Conservation (phyloP, 2,329 filamentous ascomycete species). For the Talaromyces sp. region DNA sequence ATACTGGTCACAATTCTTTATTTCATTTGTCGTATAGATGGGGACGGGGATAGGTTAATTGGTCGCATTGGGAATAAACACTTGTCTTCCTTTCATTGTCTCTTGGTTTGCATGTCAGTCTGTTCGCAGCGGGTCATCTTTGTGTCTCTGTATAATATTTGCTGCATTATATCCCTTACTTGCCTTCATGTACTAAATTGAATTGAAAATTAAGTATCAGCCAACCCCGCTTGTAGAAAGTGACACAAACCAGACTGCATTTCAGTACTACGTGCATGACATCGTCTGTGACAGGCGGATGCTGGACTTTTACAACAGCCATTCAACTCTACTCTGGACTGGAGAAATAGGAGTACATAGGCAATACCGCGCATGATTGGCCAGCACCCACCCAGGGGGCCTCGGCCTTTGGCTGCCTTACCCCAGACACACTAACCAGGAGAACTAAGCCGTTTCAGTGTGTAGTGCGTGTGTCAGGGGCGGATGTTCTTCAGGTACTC, state of each 20-base stretch:
- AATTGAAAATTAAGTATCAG: not conserved
- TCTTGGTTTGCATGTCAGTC: not conserved
- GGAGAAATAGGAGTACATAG: not conserved
- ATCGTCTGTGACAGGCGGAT: not conserved
- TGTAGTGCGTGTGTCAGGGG: slow-evolving; percentile 3
- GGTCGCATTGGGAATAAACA: not conserved
- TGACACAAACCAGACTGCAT: not conserved
- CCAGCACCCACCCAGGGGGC: not conserved
- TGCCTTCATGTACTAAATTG: not conserved
- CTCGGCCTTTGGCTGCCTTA: not conserved
- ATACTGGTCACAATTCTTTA: not conserved
- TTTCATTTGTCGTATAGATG: not conserved
- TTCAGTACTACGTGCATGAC: not conserved
- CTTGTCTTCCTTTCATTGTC: not conserved
- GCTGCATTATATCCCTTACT: not conserved
- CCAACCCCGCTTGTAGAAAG: not conserved
- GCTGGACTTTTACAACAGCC: not conserved
- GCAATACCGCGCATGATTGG: not conserved
- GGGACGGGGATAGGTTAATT: not conserved
- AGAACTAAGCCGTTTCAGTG: slow-evolving; percentile 2
- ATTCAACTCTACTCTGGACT: not conserved
- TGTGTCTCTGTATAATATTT: not conserved
- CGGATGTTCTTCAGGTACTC: not conserved
- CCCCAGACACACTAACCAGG: slow-evolving; percentile 4
- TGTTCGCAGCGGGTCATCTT: not conserved